Evolutionary conservation across 2,329 filamentous ascomycete genomes (phyloP).

Genomic region (Xylariales sp.): DNA sequence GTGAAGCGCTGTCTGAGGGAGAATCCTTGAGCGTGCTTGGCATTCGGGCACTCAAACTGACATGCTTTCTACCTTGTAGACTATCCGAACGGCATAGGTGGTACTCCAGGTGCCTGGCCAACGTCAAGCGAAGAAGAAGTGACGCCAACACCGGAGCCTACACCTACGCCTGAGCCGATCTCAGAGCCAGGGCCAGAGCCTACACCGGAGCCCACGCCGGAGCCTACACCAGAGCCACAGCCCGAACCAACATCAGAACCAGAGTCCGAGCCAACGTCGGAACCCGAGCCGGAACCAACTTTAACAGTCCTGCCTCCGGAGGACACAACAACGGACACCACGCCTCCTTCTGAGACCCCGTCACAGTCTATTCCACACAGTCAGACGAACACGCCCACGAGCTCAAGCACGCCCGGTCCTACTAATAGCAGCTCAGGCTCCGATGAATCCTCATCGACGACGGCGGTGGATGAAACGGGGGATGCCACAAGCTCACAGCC

Average conservation of each 20-base stretch:
- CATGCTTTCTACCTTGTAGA: neutral
- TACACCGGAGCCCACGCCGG: neutral
- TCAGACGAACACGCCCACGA: neutral
- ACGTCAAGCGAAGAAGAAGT: slow-evolving; percentile 12
- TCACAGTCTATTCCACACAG: slow-evolving; percentile 6
- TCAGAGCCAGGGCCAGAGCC: slow-evolving; percentile 11
- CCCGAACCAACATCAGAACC: neutral
- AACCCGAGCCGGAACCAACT: neutral
- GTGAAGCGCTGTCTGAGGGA: neutral
- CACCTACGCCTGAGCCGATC: slow-evolving; percentile 16
- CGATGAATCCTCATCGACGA: neutral
- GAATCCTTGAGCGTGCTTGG: neutral
- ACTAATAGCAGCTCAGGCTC: neutral
- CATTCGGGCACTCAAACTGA: neutral
- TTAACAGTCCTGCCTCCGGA: neutral
- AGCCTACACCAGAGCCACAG: neutral
- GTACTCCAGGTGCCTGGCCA: slow-evolving; percentile 27
- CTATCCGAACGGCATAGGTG: slow-evolving; percentile 30
- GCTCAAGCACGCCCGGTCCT: neutral
- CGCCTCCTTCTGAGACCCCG: slow-evolving; percentile 1
- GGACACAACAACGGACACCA: neutral
- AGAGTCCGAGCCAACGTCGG: neutral
- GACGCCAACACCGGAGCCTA: slow-evolving; percentile 12
- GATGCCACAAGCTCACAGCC: slow-evolving; percentile 3
- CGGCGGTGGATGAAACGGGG: neutral